These are phyloP conservation scores for Bacidia rubella DNA, from an alignment of 495 filamentous ascomycete genomes.

Conservation along the genomic window DNA sequence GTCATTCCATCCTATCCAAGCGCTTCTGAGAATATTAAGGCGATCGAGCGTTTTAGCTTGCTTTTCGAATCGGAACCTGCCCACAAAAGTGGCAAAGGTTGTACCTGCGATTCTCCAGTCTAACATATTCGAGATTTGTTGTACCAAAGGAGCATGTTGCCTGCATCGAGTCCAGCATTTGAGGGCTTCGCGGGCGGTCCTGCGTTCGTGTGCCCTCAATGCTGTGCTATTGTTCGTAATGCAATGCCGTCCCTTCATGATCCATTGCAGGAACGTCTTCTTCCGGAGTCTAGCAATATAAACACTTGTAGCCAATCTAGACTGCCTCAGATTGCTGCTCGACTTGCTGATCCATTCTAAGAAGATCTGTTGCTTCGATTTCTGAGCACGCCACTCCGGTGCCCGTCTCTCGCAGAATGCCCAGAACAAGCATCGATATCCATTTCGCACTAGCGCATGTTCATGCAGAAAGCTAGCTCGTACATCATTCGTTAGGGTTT, in stretches of 20 bases:
- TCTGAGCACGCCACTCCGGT: constrained; percentile 35
- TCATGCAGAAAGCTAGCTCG: constrained; percentile 33
- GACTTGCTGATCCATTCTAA: constrained; percentile 24
- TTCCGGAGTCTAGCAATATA: neutral
- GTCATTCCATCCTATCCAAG: constrained; percentile 56
- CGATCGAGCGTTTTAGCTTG: constrained; percentile 43
- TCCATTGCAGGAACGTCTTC: constrained; percentile 11
- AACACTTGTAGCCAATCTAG: constrained; percentile 8
- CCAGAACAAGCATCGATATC: constrained; percentile 46
- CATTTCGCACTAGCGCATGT: constrained; percentile 28
- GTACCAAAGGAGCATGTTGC: constrained; percentile 35
- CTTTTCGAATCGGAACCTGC: constrained; percentile 32
- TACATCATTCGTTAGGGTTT: constrained; percentile 23
- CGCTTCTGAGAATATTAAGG: constrained; percentile 39
- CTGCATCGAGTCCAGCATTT: constrained; percentile 30
- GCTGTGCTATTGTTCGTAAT: constrained; percentile 25
- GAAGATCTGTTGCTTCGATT: constrained; percentile 34
- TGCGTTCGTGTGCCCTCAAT: constrained; percentile 21
- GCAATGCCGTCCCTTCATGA: constrained; percentile 20
- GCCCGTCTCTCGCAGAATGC: constrained; percentile 40
- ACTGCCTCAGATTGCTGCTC: constrained; percentile 2
- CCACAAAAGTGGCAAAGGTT: constrained; percentile 39
- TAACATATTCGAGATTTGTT: constrained; percentile 32
- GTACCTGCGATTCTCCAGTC: constrained; percentile 35
- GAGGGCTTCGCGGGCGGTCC: constrained; percentile 22